Conservation (phyloP, 495 filamentous ascomycete genomes). For the Mycothermus thermophilus region DNA sequence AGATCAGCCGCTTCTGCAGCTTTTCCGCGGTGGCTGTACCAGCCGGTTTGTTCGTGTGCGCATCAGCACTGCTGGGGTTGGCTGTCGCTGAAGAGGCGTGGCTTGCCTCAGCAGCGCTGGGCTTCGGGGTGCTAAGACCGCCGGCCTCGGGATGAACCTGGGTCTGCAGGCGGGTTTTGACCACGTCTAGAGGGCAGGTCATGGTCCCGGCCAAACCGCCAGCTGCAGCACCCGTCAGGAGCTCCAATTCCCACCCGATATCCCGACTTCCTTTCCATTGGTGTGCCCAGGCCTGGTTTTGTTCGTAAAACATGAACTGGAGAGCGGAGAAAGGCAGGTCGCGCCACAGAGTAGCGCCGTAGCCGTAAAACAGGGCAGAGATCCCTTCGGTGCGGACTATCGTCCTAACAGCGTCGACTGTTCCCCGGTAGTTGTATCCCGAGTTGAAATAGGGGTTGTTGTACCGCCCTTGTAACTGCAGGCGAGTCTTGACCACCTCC, state of each 20-base stretch:
- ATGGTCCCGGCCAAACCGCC: slow-evolving; percentile 89
- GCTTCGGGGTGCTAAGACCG: background rate
- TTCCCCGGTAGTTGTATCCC: slow-evolving; percentile 85
- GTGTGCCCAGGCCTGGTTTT: slow-evolving; percentile 70
- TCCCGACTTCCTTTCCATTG: slow-evolving; percentile 53
- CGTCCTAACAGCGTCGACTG: slow-evolving; percentile 63
- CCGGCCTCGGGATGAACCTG: slow-evolving; percentile 48
- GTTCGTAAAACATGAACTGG: slow-evolving; percentile 96
- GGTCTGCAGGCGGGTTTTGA: slow-evolving; percentile 95
- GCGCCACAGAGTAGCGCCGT: slow-evolving; percentile 84
- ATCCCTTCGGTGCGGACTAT: slow-evolving; percentile 73
- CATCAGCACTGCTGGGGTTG: background rate
- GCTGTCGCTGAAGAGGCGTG: background rate
- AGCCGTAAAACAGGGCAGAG: slow-evolving; percentile 80
- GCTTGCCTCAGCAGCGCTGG: background rate
- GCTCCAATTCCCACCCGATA: slow-evolving; percentile 73
- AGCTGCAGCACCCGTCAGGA: slow-evolving; percentile 79
- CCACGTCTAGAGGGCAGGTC: slow-evolving; percentile 91
- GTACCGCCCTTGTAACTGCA: slow-evolving; percentile 86
- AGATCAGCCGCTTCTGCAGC: slow-evolving; percentile 53
- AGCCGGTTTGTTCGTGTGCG: slow-evolving; percentile 7
- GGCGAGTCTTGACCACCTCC: slow-evolving; percentile 88
- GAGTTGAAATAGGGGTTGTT: slow-evolving; percentile 89
- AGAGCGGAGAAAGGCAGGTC: slow-evolving; percentile 91
- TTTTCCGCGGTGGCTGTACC: slow-evolving; percentile 16